These are phyloP conservation scores for Colletotrichum incanum DNA, from an alignment of 2,329 filamentous ascomycete species.

Conservation along the genomic window DNA sequence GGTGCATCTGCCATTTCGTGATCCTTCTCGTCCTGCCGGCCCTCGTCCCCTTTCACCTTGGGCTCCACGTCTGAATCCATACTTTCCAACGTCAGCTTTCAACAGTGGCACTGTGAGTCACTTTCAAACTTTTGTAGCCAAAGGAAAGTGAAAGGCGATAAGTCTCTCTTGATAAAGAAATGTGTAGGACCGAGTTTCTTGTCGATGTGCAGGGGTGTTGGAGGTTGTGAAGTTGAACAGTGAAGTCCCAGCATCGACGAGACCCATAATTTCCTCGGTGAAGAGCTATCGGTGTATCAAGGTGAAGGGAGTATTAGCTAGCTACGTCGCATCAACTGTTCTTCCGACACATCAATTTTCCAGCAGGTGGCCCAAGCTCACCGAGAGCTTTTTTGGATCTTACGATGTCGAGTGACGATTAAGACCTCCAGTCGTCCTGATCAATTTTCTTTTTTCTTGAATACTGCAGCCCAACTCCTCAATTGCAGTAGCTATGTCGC, in stretches of 20 bases:
- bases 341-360: constrained; percentile 12
- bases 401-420: constrained; percentile 24
- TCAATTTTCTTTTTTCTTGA: background rate
- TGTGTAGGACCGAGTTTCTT: background rate
- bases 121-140: background rate
- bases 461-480: background rate
- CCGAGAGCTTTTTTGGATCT: constrained; percentile 35
- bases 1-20: constrained; percentile 38
- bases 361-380: constrained; percentile 24
- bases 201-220: constrained; percentile 2
- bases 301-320: background rate
- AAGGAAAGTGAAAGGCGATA: background rate
- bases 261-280: constrained; percentile 28
- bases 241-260: constrained; percentile 14
- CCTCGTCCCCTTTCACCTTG: constrained; percentile 24
- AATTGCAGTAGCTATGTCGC: constrained; percentile 55
- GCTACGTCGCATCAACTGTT: constrained; percentile 30
- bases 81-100: background rate
- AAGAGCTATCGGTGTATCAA: constrained; percentile 10
- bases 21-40: constrained; percentile 32
- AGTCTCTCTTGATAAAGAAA: background rate
- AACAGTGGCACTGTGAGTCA: background rate
- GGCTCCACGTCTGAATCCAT: constrained; percentile 37
- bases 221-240: constrained; percentile 12
- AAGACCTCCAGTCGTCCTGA: background rate